These are phyloP conservation scores for Epichloe gansuensis DNA, from an alignment of 2,329 filamentous ascomycete species.

Conservation along the genomic window DNA sequence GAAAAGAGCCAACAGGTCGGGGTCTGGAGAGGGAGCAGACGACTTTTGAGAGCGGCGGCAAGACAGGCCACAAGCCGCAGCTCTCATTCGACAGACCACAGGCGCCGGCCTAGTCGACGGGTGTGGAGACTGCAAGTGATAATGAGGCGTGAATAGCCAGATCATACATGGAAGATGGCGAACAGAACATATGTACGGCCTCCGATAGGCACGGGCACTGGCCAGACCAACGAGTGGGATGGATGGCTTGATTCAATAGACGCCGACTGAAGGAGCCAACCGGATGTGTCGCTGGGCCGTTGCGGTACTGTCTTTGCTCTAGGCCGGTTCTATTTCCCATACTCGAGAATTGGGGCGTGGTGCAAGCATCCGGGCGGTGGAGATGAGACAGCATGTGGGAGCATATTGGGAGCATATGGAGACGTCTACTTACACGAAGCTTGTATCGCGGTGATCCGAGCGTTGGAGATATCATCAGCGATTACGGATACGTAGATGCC, in stretches of 20 bases:
- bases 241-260: slow-evolving; percentile 5
- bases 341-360: neutral
- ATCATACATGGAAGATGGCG: slow-evolving; percentile 1
- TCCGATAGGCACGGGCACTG: slow-evolving; percentile 5
- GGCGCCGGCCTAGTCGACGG: slow-evolving; percentile 18
- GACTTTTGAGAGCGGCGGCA: slow-evolving; percentile 37
- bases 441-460: neutral
- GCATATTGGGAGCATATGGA: too few relatives aligned
- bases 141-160: slow-evolving; percentile 11
- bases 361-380: neutral
- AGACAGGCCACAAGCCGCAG: slow-evolving; percentile 13
- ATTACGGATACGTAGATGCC: neutral
- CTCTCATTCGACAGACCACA: slow-evolving; percentile 21
- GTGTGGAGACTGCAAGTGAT: slow-evolving; percentile 18
- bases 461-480: neutral
- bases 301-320: neutral
- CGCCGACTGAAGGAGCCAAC: neutral
- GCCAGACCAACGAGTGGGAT: neutral
- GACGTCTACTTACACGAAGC: neutral
- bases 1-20: slow-evolving; percentile 22
- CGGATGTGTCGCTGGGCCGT: slow-evolving; percentile 29
- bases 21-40: slow-evolving; percentile 28
- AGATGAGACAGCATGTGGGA: neutral
- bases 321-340: neutral
- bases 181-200: neutral